Evolutionary conservation across 352 stramenopile genomes (phyloP), one percentile per base, ranked within the genome.

Genomic region (Pythium aristosporum): DNA sequence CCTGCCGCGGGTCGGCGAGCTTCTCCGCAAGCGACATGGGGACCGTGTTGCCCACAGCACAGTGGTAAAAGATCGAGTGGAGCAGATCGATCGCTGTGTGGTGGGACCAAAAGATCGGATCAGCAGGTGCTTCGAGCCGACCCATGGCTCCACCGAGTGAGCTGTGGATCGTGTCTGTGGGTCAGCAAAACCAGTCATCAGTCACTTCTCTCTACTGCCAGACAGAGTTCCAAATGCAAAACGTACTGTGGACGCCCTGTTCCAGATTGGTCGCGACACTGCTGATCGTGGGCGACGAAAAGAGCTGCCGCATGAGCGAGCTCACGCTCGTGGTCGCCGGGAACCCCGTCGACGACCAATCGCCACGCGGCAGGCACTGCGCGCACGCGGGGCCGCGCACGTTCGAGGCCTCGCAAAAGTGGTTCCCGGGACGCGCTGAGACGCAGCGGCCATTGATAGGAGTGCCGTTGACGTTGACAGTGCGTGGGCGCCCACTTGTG

Each of bases 41-140:
- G 21, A 71, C 69, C 2, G 74, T 69, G 69, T 92, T 88, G 41
- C 83, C 85, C 23, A 94, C 70, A 7, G 80, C 67, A 43, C 87
- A 96, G 53, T 96, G 86, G 72, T 89, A 82, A 74, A 84, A 94
- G 59, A 95, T 92, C 11, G 82, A 87, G 70, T 95, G 87, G 36
- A 96, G 68, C 47, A 94, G 61, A 58, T 96, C 87, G 55, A 96
- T 75, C n/a, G 79, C 72, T 28, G 86, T 74, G 70, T 96, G 87
- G 56, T 96, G 87, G 32, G 86, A 94, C 56, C 79, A 96, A 73
- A 96, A 96, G 56, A 96, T 93, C 8, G 86, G 86, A 36, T 96
- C 87, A 1, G 85, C 78, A 4, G 87, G 82, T 13, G 87, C 82
- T 69, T 94, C 82, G 49, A 95, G 63, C 44, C 82, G 57, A 23